phyloP scores from a whole-genome alignment of 148 eudicot genomes.

The Chenopodium berlandieri region DNA sequence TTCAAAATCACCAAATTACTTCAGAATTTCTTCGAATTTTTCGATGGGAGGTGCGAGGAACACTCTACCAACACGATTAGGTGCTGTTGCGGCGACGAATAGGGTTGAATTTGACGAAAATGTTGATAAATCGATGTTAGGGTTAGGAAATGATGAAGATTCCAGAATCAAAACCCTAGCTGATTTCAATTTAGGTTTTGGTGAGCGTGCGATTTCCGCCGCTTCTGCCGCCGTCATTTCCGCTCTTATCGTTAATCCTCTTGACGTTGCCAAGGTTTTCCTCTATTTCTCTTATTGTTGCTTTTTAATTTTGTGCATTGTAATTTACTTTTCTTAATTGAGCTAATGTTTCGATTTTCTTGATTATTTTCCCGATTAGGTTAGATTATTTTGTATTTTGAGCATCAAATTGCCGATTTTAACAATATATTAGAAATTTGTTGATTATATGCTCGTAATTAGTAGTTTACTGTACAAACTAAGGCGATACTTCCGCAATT shows the following conservation, averaged over 20 bases:
- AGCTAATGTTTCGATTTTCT: too few relatives aligned
- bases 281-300: background rate
- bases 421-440: background rate
- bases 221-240: conserved; percentile 86
- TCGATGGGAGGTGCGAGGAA: conserved; percentile 38
- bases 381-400: background rate
- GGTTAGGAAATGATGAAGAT: background rate
- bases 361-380: too few relatives aligned
- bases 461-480: background rate
- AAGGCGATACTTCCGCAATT: background rate
- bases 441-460: background rate
- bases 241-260: conserved; percentile 86
- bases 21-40: background rate
- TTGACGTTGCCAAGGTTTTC: conserved; percentile 83
- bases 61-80: conserved; percentile 42
- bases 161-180: conserved; percentile 17
- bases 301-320: too few relatives aligned
- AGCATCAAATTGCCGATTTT: background rate
- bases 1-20: background rate
- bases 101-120: conserved; percentile 40
- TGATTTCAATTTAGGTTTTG: conserved; percentile 48
- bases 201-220: conserved; percentile 68
- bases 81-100: conserved; percentile 47
- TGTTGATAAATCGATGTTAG: conserved; percentile 15
- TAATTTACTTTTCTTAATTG: too few relatives aligned